Conservation (phyloP, 176 grass and related monocot genomes). For the Triticum timopheevii region DNA sequence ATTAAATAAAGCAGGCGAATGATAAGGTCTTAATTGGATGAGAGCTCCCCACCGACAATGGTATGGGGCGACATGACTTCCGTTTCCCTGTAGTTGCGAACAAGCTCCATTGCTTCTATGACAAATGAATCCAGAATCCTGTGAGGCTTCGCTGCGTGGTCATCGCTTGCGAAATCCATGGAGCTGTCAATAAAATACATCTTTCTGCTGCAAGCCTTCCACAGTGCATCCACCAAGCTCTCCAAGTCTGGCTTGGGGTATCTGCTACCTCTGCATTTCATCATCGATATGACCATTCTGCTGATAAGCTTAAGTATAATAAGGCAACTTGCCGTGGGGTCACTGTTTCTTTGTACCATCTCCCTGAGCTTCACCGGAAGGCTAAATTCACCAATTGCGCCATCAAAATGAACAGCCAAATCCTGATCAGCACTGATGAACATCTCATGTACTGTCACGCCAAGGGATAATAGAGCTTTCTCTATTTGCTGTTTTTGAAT, state of each 20-base stretch:
- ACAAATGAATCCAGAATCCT: not conserved
- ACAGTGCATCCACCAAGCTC: not conserved
- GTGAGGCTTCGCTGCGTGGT: not conserved
- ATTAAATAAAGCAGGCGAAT: too few species aligned
- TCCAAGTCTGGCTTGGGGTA: not conserved
- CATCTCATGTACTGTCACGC: not conserved
- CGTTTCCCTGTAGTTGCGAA: not conserved
- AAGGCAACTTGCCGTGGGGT: not conserved
- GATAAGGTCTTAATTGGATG: too few species aligned
- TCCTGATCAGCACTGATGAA: not conserved
- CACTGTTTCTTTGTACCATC: not conserved
- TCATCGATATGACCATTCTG: not conserved
- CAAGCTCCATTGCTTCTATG: not conserved
- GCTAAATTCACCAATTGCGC: not conserved
- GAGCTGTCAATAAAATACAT: not conserved
- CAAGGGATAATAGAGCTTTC: not conserved
- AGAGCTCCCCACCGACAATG: too few species aligned
- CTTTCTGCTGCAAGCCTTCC: not conserved
- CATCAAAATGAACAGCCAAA: not conserved
- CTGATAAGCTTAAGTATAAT: not conserved
- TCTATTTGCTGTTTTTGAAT: not conserved
- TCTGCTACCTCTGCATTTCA: not conserved
- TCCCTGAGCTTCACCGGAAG: not conserved
- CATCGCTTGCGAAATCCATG: not conserved
- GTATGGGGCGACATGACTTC: not conserved